These are phyloP conservation scores for Acacia acuminata DNA, from an alignment of 306 rosid species.

Conservation along the genomic window DNA sequence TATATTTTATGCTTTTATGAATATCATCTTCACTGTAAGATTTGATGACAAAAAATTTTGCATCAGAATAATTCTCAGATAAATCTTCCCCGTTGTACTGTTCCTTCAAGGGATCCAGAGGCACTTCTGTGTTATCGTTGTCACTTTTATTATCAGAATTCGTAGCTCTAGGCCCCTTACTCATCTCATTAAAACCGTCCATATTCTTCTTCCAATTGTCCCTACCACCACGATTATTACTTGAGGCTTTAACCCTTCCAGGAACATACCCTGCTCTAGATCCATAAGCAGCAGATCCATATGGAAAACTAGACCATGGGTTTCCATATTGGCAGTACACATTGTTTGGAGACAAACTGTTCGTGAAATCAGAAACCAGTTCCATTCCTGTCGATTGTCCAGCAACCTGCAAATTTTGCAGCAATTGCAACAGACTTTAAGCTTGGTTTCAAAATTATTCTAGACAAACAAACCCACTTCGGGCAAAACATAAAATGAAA, in stretches of 20 bases:
- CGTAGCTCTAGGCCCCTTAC: conserved; percentile 58
- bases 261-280: conserved; percentile 31
- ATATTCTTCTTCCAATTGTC: conserved; percentile 29
- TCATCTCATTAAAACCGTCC: conserved; percentile 47
- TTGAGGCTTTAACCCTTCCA: conserved; percentile 23
- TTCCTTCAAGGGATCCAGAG: conserved; percentile 35
- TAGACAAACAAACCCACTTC: conserved; percentile 1
- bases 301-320: conserved; percentile 36
- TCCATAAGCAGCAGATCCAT: conserved; percentile 46
- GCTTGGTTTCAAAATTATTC: not conserved
- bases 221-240: conserved; percentile 15
- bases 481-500: not conserved
- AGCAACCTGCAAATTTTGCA: conserved; percentile 43
- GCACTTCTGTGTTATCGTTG: conserved; percentile 24
- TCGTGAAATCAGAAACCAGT: conserved; percentile 39
- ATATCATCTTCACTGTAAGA: conserved; percentile 63
- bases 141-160: conserved; percentile 36
- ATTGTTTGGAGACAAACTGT: conserved; percentile 38
- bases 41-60: conserved; percentile 51
- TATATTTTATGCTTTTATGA: conserved; percentile 59
- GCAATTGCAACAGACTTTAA: not conserved
- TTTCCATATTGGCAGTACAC: conserved; percentile 44
- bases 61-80: conserved; percentile 42
- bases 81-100: conserved; percentile 42
- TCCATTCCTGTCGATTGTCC: conserved; percentile 39